Base-by-base conservation (phyloP, 1,139 yeast species). In the Kodamaea sp. region DNA sequence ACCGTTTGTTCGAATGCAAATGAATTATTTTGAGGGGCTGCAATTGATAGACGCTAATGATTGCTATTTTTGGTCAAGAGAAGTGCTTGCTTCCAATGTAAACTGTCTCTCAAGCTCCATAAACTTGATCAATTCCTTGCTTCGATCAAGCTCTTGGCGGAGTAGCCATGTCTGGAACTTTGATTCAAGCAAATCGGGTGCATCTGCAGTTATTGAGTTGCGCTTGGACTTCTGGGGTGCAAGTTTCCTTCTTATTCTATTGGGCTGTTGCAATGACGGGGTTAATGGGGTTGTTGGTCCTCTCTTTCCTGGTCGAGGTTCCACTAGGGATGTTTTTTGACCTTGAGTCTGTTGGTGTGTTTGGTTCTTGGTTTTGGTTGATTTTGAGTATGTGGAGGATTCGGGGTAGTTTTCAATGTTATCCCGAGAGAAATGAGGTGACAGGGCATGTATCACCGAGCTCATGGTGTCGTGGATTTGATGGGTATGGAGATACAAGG, bases 281-380 rank as follows among this genome's bases (percentile, higher is more conserved):
- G 53, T 42, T 30, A 54, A 36, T 1, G 61, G 61, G 6, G 59
- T 53, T 16, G 51, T 41, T 13, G 61, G 58, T 12, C 55, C 57
- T 28, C 61, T 39, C 32, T 54, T 55, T 24, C 29, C 34, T 10
- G 22, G 21, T 24, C 37, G 21, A 18, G 21, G 8, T 18, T 18
- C 21, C 6, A 7, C 9, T 7, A 7, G 21, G 21, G 21, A 18
- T n/a, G n/a, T n/a, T n/a, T n/a, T n/a, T n/a, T n/a, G n/a, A n/a
- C n/a, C n/a, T n/a, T n/a, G n/a, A n/a, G n/a, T n/a, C n/a, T n/a
- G 21, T 18, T 18, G 21, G 21, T 18, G 21, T 18, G 6, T 9
- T 18, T 18, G 21, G 6, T 18, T 6, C 6, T 18, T 6, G 21
- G 21, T 7, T 9, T 18, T 9, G 9, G 9, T 18, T 18, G 21